phyloP scores from a whole-genome alignment of 1,284 basidiomycete species.

The Ceratobasidium papillatum region DNA sequence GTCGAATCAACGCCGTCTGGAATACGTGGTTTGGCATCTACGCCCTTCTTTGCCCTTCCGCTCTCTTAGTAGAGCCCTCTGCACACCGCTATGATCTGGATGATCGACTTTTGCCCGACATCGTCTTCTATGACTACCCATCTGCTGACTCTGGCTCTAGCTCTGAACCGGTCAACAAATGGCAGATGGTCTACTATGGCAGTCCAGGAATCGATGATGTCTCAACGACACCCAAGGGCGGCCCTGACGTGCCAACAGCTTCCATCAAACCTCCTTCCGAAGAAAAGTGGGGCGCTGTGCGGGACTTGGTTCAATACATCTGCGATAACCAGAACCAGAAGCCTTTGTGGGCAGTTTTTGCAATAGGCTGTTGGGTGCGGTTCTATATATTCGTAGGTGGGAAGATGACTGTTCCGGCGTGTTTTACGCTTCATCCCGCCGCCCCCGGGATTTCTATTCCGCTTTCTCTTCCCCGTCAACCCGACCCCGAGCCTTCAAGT shows the following conservation, averaged over 20 bases:
- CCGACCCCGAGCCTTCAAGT: not conserved
- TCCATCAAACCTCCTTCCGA: not conserved
- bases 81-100: conserved; percentile 3
- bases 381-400: not conserved
- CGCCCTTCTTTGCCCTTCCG: not conserved
- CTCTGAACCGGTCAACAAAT: not conserved
- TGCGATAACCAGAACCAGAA: not conserved
- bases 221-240: not conserved
- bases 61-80: not conserved
- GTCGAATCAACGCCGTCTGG: conserved; percentile 23
- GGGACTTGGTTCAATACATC: not conserved
- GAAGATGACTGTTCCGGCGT: not conserved
- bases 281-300: not conserved
- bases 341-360: not conserved
- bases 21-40: not conserved
- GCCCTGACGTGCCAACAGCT: not conserved
- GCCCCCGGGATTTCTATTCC: not conserved
- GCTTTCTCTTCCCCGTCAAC: not conserved
- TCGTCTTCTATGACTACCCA: not conserved
- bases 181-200: conserved; percentile 5
- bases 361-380: not conserved
- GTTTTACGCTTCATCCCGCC: no score
- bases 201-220: not conserved
- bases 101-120: not conserved
- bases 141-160: not conserved